Evolutionary conservation across 805 yeast species (phyloP), one percentile per base, ranked within the genome.

Genomic region (Kodamaea hsintzibuensis): DNA sequence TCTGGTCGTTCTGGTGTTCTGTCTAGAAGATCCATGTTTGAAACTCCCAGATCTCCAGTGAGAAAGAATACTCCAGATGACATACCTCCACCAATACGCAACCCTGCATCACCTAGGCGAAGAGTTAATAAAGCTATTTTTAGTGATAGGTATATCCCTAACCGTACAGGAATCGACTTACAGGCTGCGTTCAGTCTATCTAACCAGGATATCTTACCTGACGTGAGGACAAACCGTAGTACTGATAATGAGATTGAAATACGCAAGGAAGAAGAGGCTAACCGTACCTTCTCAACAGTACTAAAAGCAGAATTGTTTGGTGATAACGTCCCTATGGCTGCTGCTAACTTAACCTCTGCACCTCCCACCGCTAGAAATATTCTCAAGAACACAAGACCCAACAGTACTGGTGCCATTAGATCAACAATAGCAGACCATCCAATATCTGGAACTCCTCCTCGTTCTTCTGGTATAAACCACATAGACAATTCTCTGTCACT

Each of bases 281-380:
- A 89, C 66, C 76, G 88, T 58, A 89, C 96, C 0, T 95, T 92
- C 69, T 86, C 92, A 52, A 84, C 93, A 0, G 89, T 95, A 1
- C 73, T 95, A 47, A 88, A 89, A 61, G 89, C 96, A 35, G 99
- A 95, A 68, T 72, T 95, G 37, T 95, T 95, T 75, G 98, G 98
- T 13, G 95, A 88, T 64, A 83, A 88, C 56, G 83, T 90, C 3
- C 90, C 92, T 4, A 69, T 69, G 73, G 77, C 78, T 9, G 66
- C 75, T 3, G 73, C 80, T 9, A 72, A 68, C 53, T 54, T 71
- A 18, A 55, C 69, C 7, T 16, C 55, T 2, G 42, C 46, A 2
- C 46, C 38, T 17, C 33, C 50, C 5, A 19, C 49, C 12, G 39
- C 50, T 19, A 38, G 49, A 17, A 45, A 50, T 18, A 47, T 51